Percentiles rank a stretch among this genome's conserved stretches.
phyloP scores from a whole-genome alignment of 129 eudicot species.

The Tagetes patula region DNA sequence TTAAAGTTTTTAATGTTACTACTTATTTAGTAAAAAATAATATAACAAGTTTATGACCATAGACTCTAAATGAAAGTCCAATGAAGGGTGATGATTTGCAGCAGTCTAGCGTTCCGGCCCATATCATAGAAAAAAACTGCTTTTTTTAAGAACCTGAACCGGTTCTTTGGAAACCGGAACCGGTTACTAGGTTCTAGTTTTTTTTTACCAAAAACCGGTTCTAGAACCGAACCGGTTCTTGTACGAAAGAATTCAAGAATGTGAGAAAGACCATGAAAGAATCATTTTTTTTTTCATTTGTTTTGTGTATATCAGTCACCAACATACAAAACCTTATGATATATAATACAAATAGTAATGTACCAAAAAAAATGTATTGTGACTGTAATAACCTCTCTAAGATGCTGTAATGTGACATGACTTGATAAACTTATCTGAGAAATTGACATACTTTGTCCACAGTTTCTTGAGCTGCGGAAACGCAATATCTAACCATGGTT shows the following conservation, averaged over 20 bases:
- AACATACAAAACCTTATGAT: conserved; percentile 26
- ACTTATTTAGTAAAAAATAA: no score
- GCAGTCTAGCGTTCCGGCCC: no score
- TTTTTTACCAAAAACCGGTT: no score
- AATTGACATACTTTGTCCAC: conserved; percentile 80
- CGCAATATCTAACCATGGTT: conserved; percentile 95
- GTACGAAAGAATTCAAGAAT: not conserved
- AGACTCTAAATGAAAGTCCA: no score
- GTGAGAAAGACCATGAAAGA: not conserved
- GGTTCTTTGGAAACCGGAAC: no score
- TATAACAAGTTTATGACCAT: no score
- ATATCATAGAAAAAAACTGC: no score
- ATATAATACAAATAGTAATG: conserved; percentile 6
- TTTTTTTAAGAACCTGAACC: no score
- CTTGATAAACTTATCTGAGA: conserved; percentile 77
- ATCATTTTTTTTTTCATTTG: not conserved
- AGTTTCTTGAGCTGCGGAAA: conserved; percentile 66
- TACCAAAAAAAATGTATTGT: conserved; percentile 5
- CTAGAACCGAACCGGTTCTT: no score
- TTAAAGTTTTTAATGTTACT: no score
- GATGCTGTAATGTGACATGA: conserved; percentile 67
- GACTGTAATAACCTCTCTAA: conserved; percentile 24
- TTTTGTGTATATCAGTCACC: conserved; percentile 3
- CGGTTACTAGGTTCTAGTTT: no score
- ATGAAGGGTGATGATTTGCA: no score